Evolutionary conservation across 2,329 filamentous ascomycete genomes (phyloP).

Genomic region (Venturia oleaginea): DNA sequence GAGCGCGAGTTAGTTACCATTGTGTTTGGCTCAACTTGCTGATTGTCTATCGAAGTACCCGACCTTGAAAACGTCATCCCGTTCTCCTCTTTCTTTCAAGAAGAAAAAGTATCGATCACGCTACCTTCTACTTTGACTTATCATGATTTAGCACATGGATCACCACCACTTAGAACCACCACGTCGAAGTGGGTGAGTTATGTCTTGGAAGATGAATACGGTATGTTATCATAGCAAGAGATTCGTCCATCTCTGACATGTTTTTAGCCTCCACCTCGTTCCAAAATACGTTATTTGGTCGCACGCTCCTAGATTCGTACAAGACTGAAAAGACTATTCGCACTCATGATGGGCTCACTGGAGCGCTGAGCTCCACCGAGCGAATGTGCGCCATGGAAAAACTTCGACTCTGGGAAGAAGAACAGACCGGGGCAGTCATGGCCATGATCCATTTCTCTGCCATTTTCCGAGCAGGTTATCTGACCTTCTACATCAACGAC

Average conservation of each 20-base stretch:
- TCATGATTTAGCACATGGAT: slow-evolving; percentile 30
- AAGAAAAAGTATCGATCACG: slow-evolving; percentile 35
- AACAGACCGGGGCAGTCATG: slow-evolving; percentile 33
- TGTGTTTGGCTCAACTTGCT: slow-evolving; percentile 10
- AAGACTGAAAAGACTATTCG: slow-evolving; percentile 36
- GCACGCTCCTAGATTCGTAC: slow-evolving; percentile 33
- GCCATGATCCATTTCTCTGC: slow-evolving; percentile 36
- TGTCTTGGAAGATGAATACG: slow-evolving; percentile 27
- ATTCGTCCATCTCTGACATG: slow-evolving; percentile 2
- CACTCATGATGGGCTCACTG: slow-evolving; percentile 34
- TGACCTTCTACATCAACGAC: slow-evolving; percentile 37
- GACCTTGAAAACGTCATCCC: slow-evolving; percentile 35
- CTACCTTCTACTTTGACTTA: slow-evolving; percentile 31
- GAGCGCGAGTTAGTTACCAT: slow-evolving; percentile 21
- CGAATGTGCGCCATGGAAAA: slow-evolving; percentile 42
- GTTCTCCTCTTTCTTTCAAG: slow-evolving; percentile 36
- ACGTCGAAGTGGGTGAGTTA: slow-evolving; percentile 39
- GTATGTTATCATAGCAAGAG: slow-evolving; percentile 16
- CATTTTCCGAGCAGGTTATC: slow-evolving; percentile 34
- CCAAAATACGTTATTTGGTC: slow-evolving; percentile 38
- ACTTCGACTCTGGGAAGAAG: slow-evolving; percentile 38
- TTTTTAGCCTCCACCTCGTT: slow-evolving; percentile 28
- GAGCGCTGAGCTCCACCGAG: slow-evolving; percentile 36
- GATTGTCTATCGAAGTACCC: slow-evolving; percentile 19
- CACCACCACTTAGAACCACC: slow-evolving; percentile 24